Percentiles rank a stretch among this genome's conserved stretches.
phyloP scores from a whole-genome alignment of 2,329 filamentous ascomycete species.

The Lecanoromycetidae sp. region DNA sequence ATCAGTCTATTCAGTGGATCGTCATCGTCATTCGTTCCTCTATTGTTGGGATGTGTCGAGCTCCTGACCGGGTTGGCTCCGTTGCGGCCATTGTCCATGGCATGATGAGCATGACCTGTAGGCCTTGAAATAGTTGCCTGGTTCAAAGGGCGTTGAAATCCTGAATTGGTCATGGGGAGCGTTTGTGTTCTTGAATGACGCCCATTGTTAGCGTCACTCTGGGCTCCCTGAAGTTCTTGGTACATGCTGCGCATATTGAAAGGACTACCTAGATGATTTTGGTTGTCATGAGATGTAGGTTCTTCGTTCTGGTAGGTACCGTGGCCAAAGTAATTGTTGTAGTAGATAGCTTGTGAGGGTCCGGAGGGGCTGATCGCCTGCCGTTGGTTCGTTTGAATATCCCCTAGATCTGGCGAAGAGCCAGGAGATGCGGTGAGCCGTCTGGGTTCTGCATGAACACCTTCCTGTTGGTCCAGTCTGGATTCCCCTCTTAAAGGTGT shows the following conservation, averaged over 20 bases:
- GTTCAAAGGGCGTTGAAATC: too few species aligned
- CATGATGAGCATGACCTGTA: not conserved
- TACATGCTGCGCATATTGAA: too few species aligned
- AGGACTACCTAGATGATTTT: too few species aligned
- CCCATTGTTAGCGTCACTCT: not conserved
- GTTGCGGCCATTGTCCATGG: not conserved
- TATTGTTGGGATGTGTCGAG: not conserved
- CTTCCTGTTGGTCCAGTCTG: too few species aligned
- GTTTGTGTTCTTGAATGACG: not conserved
- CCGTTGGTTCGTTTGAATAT: not conserved
- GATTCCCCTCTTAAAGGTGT: too few species aligned
- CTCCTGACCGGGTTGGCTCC: not conserved
- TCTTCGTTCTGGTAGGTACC: not conserved
- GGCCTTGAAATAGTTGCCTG: too few species aligned
- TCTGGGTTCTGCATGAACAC: not conserved
- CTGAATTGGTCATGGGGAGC: not conserved
- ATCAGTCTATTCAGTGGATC: not conserved
- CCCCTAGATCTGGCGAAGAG: not conserved
- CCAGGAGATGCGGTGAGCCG: not conserved
- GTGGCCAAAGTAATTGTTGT: not conserved
- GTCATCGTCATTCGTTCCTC: not conserved
- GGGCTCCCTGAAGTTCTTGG: not conserved
- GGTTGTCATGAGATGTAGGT: too few species aligned
- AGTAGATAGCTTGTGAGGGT: not conserved
- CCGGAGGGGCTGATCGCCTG: not conserved